Evolutionary conservation across 805 yeast species (phyloP).

Genomic region (Diddensiella santjacobensis): DNA sequence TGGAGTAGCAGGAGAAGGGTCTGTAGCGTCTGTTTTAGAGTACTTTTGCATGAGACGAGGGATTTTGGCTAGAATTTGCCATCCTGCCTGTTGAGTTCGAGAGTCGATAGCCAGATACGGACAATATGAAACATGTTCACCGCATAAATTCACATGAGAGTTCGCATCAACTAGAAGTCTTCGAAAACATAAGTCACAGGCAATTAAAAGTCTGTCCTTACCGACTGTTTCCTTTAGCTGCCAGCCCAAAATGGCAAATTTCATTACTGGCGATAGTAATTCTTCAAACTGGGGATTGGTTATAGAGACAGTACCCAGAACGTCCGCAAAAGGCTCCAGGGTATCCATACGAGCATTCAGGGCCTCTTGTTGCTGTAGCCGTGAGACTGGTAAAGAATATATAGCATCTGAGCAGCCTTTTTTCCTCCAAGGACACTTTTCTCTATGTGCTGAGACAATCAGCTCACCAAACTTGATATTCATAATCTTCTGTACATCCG

Average conservation of each 20-base stretch:
- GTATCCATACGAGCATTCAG: neutral
- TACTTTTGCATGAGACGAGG: too few species aligned
- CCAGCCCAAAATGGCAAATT: slow-evolving; percentile 3
- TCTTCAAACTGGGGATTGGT: neutral
- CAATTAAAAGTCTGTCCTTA: neutral
- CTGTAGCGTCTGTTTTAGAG: too few species aligned
- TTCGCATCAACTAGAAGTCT: neutral
- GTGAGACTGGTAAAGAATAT: neutral
- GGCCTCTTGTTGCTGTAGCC: neutral
- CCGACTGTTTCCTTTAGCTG: neutral
- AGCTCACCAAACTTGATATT: slow-evolving; percentile 3
- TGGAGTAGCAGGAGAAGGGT: too few species aligned
- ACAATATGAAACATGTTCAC: slow-evolving; percentile 1
- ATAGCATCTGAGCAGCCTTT: slow-evolving; percentile 7
- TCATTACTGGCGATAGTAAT: neutral
- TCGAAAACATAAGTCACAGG: slow-evolving; percentile 5
- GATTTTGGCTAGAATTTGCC: neutral
- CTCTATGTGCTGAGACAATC: slow-evolving; percentile 7
- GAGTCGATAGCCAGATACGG: neutral
- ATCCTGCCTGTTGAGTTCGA: neutral
- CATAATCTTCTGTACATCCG: slow-evolving; percentile 5
- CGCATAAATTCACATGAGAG: neutral
- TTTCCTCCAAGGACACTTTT: slow-evolving; percentile 12
- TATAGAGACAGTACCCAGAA: neutral
- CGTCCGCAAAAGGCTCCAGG: neutral